Evolutionary conservation across 306 rosid genomes (phyloP), one percentile per base, ranked within the genome.

Genomic region (Pachyrhizus erosus): DNA sequence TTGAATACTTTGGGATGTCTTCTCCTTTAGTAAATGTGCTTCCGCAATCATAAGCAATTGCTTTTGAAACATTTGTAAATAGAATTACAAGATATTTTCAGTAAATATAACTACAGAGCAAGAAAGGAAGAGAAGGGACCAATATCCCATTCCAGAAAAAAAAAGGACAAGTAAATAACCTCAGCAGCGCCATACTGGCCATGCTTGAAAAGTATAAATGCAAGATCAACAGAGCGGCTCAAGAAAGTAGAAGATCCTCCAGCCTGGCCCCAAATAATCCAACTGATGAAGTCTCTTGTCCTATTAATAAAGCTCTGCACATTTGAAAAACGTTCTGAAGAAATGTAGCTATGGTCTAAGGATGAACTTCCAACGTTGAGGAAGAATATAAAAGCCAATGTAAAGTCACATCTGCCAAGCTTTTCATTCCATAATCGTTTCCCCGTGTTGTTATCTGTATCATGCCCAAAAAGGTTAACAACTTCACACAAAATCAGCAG

Each of bases 101-200:
- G 87, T 62, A 55, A 73, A 67, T 45, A 66, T 55, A 49, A 71
- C 33, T 12, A 57, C 7, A 49, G 15, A 61, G 71, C 43, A 61
- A 45, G 21, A 70, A 77, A 73, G 48, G 68, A 8, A 46, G 43
- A 48, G 34, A 23, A 72, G 62, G 65, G 42, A 40, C 23, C 33
- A 66, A 72, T 14, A 33, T 75, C n/a, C 48, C 72, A 76, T 62
- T 58, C 20, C 1, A 58, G n/a, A 60, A 60, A 11, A 61, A 37
- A 23, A 54, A 82, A 69, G 69, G 76, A 10, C 76, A 80, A 80
- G 88, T 58, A 58, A 78, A 68, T 43, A 55, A 96, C 99, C 99
- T 96, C 94, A 66, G 91, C 92, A 64, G 96, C 97, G 81, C 85
- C 88, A 68, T 91, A 96, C 80, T 96, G 99, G 76, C 89, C 91